Evolutionary conservation across 192 early-diverging fungal species (phyloP), one percentile per base, ranked within the genome.

Genomic region (Backusella westeae): DNA sequence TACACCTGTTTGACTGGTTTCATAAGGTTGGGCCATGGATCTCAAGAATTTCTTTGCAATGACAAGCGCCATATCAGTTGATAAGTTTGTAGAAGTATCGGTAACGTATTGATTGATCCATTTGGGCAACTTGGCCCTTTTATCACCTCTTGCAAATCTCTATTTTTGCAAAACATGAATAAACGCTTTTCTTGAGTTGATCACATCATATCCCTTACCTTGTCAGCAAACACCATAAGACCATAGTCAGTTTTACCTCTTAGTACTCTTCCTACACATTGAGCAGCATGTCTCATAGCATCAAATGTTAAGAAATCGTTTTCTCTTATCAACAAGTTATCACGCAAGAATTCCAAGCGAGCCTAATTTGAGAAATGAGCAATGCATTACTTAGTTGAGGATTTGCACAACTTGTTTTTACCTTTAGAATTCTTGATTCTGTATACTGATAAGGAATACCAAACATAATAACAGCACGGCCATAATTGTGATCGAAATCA

Each of bases 391-490:
- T 32, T 32, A 3, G 32, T 32, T 32, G 32, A 32, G 32, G 32
- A 32, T 32, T 32, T 32, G 32, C 32, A 3, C 32, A 32, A 32
- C 32, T 32, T 32, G 32, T 3, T 32, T 39, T 56, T 69, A 90
- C 90, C 82, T 97, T 98, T 65, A 99, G 80, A 52, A 98, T 97
- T 26, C 97, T 82, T 67, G 91, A 93, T 81, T 98, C 97, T 0
- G 97, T 99, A 83, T 99, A 99, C 87, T 99, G 98, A 82, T 99
- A 99, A 5, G 98, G 98, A 68, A 99, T 97, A 15, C 98, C 98
- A 90, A 99, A 99, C 90, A 99, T 92, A 74, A 99, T 90, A 72
- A 99, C 98, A 34, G 98, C 97, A 19, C 98, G 92, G 26, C 98
- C 98, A 83, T 98, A 99, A 79, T 99, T 94, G 83, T 99, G 97